phyloP scores from a whole-genome alignment of 2,329 filamentous ascomycete genomes.

The Alternaria ventricosa region DNA sequence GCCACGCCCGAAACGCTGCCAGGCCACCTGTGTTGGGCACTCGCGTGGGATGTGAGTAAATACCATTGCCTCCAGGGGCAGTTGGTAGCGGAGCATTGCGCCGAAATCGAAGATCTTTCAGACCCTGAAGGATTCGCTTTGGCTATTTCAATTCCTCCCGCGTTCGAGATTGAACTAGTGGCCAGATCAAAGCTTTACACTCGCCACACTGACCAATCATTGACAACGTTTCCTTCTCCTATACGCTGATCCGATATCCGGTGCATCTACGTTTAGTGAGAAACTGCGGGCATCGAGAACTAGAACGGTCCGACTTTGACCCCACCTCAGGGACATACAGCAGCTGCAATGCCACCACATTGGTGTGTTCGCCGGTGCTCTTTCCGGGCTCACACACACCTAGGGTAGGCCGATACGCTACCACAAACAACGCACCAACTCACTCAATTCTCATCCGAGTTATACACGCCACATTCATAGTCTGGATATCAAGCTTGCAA shows the following conservation, averaged over 20 bases:
- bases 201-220: constrained; percentile 6
- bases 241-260: constrained; percentile 1
- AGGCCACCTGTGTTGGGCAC: background rate
- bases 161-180: constrained; percentile 14
- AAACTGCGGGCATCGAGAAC: background rate
- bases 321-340: background rate
- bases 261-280: constrained; percentile 5
- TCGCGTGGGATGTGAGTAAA: background rate
- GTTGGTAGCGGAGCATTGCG: background rate
- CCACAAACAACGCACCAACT: constrained; percentile 1
- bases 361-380: background rate
- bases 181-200: constrained; percentile 1
- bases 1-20: background rate
- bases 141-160: background rate
- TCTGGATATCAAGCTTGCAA: background rate
- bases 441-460: background rate
- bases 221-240: background rate
- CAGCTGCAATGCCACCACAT: constrained; percentile 3
- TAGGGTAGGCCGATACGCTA: background rate
- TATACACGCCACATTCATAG: background rate
- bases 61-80: background rate
- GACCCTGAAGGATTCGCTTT: background rate
- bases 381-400: background rate
- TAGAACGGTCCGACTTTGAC: constrained; percentile 1
- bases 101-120: background rate